Evolutionary conservation across 495 filamentous ascomycete species (phyloP).

Genomic region (Achaetomiella virescens): DNA sequence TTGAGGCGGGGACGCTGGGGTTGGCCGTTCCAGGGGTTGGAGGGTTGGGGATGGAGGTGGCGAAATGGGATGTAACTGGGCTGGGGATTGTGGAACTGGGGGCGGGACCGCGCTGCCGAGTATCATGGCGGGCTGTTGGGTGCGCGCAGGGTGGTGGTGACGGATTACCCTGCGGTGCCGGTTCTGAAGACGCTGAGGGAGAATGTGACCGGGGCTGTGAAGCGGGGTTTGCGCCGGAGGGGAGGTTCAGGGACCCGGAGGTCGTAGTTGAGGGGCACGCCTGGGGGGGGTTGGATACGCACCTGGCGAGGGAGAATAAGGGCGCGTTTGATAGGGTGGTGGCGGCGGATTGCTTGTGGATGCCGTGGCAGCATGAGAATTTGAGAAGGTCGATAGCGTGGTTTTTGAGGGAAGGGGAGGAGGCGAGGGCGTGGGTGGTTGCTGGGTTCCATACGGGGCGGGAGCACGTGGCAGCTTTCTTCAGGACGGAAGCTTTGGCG

Average conservation of each 20-base stretch:
- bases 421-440: conserved; percentile 58
- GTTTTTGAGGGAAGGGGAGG: conserved; percentile 52
- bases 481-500: conserved; percentile 49
- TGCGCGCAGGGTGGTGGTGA: conserved; percentile 57
- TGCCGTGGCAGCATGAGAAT: conserved; percentile 69
- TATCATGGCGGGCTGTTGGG: conserved; percentile 60
- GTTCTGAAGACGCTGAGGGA: conserved; percentile 54
- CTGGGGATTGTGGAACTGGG: conserved; percentile 47
- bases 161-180: conserved; percentile 68
- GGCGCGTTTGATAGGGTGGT: conserved; percentile 61
- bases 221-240: conserved; percentile 18
- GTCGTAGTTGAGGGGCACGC: conserved; percentile 56
- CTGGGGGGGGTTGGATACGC: conserved; percentile 61
- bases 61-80: conserved; percentile 26
- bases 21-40: conserved; percentile 9
- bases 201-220: conserved; percentile 47
- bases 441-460: conserved; percentile 84
- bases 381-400: conserved; percentile 62
- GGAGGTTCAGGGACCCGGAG: conserved; percentile 14
- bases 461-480: conserved; percentile 64
- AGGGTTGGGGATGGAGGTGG: not conserved
- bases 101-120: conserved; percentile 66
- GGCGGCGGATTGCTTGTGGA: conserved; percentile 83
- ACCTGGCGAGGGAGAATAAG: conserved; percentile 46
- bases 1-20: conserved; percentile 45